Base-by-base conservation (phyloP, 2,329 filamentous ascomycete genomes). In the Nothomitra cinnamomea region DNA sequence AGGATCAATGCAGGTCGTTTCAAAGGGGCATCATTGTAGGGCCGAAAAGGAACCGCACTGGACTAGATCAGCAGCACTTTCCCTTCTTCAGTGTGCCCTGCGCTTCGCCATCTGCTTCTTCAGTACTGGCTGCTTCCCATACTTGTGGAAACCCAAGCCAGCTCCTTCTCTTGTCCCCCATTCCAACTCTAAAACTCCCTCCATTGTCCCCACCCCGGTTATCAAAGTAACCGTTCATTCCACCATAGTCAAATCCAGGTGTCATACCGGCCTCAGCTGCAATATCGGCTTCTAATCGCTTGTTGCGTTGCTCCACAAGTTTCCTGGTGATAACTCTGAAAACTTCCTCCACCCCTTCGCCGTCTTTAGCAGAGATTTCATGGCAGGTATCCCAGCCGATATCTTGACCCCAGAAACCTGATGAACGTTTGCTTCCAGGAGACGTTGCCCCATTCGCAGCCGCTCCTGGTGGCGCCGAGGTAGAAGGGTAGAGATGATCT, bases 331-430 rank as follows among this genome's bases (percentile, higher is more conserved):
- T 84, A 24, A 94, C 87, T 1, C 90, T 78, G 62, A 96, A 96
- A 0, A 98, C 88, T 68, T 96, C 92, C 61, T 96, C 92, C 17
- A 98, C 89, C 17, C 90, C 90, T 71, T 95, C 89, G 54, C 89
- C 89, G 62, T 83, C 88, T 72, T 94, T 90, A 49, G 90, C 89
- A 60, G 83, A 89, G 63, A 98, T 90, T 70, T 98, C 92, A 67
- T 96, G 92, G 66, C 90, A 96, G 58, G 88, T 94, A 63, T 95
- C 89, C 89, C 90, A 96, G 52, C 89, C 88, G 4, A 88, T 81
- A 64, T 95, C 89, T 65, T 92, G 86, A 21, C 83, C 87, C 89
- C 89, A 95, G 68, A 88, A 87, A 1, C 84, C 83, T 38, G 79
- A 84, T 61, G 79, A 84, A 42, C 80, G 72, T 65, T 71, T 72